Evolutionary conservation across 2,329 filamentous ascomycete species (phyloP).

Genomic region (Metarhizium humberi): DNA sequence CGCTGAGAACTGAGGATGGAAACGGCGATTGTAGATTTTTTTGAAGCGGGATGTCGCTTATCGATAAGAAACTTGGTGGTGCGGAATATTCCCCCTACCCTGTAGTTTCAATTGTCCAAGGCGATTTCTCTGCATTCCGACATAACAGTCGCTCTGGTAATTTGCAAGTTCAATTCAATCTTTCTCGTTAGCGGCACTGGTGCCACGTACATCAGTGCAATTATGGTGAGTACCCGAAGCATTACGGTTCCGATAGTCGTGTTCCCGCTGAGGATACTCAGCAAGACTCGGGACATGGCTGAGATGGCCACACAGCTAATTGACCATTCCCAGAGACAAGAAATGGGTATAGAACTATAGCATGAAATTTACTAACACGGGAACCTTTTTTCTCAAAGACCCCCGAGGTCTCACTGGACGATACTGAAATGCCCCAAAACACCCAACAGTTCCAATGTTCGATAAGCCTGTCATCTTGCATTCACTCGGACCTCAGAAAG

Average conservation of each 20-base stretch:
- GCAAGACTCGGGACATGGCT: background rate
- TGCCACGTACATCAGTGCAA: background rate
- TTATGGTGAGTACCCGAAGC: background rate
- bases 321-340: background rate
- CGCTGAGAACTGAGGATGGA: constrained; percentile 8
- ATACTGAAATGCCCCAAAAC: too few species aligned
- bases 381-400: too few species aligned
- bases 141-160: constrained; percentile 63
- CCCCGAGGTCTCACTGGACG: too few species aligned
- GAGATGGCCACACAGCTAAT: background rate
- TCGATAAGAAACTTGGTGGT: constrained; percentile 2
- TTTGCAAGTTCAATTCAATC: constrained; percentile 41
- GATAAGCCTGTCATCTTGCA: too few species aligned
- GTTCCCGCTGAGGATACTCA: background rate
- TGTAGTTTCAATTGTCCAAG: background rate
- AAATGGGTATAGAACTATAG: background rate
- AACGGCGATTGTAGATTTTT: background rate
- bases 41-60: background rate
- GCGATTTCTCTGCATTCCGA: background rate
- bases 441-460: too few species aligned
- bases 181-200: background rate
- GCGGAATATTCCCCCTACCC: background rate
- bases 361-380: background rate
- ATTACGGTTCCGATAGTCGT: background rate
- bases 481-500: too few species aligned